Conservation (phyloP, 164 flowering plant genomes). For the Tinospora cordifolia region DNA sequence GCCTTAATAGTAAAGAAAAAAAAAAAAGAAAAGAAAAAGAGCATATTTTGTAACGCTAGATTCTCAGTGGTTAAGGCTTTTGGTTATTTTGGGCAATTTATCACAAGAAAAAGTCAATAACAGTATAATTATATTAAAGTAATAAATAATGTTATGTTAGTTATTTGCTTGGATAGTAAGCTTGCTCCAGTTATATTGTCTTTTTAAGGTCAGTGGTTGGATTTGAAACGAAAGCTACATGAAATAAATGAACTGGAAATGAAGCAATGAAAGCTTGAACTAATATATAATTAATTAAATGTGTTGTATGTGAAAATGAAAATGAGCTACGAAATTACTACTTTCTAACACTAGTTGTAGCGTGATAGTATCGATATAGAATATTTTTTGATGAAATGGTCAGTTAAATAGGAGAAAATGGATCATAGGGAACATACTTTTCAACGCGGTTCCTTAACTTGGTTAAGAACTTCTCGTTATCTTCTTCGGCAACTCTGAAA, state of each 20-base stretch:
- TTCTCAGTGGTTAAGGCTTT: no score
- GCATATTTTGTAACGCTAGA: no score
- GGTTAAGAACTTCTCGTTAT: slow-evolving; percentile 33
- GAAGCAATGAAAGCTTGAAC: neutral
- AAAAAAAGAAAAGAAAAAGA: no score
- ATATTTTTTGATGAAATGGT: no score
- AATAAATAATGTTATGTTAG: no score
- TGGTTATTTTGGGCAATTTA: no score
- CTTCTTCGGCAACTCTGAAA: slow-evolving; percentile 34
- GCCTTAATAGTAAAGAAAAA: no score
- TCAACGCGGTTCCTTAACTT: slow-evolving; percentile 32
- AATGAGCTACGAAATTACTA: neutral
- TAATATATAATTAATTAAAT: neutral
- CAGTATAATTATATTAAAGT: no score
- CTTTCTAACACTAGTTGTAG: no score
- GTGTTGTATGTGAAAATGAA: neutral
- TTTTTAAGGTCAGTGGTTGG: neutral
- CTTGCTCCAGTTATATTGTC: neutral
- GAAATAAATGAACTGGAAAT: no score
- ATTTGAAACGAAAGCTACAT: no score
- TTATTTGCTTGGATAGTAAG: neutral
- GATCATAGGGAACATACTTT: slow-evolving; percentile 18
- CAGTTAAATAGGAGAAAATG: neutral
- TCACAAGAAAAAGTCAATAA: neutral
- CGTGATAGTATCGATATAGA: no score